Evolutionary conservation across 192 early-diverging fungal species (phyloP).

Genomic region (Mortierella antarctica): DNA sequence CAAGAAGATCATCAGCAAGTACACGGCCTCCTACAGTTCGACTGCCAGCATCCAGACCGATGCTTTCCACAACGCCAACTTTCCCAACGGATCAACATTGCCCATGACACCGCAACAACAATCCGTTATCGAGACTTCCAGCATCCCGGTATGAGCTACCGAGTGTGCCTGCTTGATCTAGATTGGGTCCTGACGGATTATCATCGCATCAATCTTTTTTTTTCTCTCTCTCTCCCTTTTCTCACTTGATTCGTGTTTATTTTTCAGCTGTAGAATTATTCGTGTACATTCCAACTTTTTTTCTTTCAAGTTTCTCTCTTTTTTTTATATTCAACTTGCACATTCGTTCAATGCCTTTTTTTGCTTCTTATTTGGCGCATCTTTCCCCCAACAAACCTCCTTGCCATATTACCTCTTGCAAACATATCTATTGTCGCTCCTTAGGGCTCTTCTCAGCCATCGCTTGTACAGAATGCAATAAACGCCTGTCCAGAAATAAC

Average conservation of each 20-base stretch:
- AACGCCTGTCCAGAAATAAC: too few relatives aligned
- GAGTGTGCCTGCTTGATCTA: neutral
- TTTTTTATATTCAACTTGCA: too few relatives aligned
- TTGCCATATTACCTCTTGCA: too few relatives aligned
- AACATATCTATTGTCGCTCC: too few relatives aligned
- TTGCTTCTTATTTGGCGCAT: too few relatives aligned
- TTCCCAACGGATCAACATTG: constrained; percentile 39
- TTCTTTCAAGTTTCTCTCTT: too few relatives aligned
- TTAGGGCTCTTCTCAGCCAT: too few relatives aligned
- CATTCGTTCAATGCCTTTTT: too few relatives aligned
- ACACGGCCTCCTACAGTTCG: constrained; percentile 64
- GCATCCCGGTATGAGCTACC: constrained; percentile 16
- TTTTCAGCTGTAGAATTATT: too few relatives aligned
- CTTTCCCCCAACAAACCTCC: too few relatives aligned
- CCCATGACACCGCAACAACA: constrained; percentile 49
- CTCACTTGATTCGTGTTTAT: neutral
- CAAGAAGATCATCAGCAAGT: constrained; percentile 84
- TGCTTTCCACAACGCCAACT: constrained; percentile 51
- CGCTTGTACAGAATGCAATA: too few relatives aligned
- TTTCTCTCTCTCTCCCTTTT: constrained; percentile 32
- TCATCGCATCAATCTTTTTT: constrained; percentile 8
- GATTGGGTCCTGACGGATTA: neutral
- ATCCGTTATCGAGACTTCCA: constrained; percentile 33
- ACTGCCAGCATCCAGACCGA: constrained; percentile 58
- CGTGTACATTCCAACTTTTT: too few relatives aligned